Percentiles rank a stretch among this genome's conserved stretches.
These are phyloP conservation scores for Candida nitratophila DNA, from an alignment of 805 yeast genomes.

Conservation along the genomic window DNA sequence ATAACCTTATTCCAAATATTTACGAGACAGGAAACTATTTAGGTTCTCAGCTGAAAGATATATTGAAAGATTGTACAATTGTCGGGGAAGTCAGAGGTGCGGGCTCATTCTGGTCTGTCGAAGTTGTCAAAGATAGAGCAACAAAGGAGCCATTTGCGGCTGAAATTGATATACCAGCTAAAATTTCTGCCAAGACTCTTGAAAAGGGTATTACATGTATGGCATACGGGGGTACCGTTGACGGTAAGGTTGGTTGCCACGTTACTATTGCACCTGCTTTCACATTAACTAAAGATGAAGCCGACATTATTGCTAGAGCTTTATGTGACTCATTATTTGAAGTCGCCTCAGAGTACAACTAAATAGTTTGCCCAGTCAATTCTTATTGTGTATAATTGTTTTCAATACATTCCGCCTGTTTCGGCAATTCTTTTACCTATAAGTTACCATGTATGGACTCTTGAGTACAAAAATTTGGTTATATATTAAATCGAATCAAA, in stretches of 20 bases:
- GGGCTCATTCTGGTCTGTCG: constrained; percentile 55
- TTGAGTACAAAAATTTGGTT: too few species aligned
- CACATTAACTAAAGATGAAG: constrained; percentile 32
- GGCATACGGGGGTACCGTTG: constrained; percentile 36
- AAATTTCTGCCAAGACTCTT: constrained; percentile 27
- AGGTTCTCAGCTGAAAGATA: constrained; percentile 29
- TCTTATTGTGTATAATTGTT: too few species aligned
- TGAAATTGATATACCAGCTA: constrained; percentile 19
- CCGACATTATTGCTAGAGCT: constrained; percentile 29
- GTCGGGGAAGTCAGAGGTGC: constrained; percentile 59
- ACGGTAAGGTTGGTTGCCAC: constrained; percentile 32
- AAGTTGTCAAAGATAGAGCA: constrained; percentile 44
- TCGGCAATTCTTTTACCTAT: too few species aligned
- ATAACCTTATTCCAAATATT: constrained; percentile 32
- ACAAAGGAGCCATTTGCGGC: constrained; percentile 43
- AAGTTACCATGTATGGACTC: too few species aligned
- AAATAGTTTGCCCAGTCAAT: neutral
- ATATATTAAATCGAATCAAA: too few species aligned
- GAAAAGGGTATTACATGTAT: constrained; percentile 36
- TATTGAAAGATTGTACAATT: constrained; percentile 28
- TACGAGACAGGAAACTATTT: constrained; percentile 35
- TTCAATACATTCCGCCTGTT: too few species aligned
- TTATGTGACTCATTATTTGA: constrained; percentile 12
- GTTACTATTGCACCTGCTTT: constrained; percentile 39
- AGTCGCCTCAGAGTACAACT: constrained; percentile 5